Percentiles rank a stretch among this genome's conserved stretches.
Conservation (phyloP, 2,329 filamentous ascomycete species). For the Neonectria coccinea region DNA sequence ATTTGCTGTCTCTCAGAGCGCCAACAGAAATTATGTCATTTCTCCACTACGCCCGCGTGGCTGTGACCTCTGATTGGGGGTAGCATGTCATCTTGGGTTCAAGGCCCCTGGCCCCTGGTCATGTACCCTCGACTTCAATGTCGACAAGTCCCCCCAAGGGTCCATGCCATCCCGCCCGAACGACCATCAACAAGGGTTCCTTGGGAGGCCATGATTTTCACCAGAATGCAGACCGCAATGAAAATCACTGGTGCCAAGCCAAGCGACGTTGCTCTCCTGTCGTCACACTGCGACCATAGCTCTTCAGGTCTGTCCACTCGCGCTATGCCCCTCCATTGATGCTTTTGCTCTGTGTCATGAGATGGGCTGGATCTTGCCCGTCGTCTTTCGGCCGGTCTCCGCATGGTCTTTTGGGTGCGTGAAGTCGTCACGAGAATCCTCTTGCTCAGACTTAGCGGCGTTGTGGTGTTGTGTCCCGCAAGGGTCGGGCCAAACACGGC, state of each 20-base stretch:
- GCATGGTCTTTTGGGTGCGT: conserved; percentile 28
- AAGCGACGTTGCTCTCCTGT: conserved; percentile 23
- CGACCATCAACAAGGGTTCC: conserved; percentile 37
- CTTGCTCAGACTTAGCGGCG: conserved; percentile 24
- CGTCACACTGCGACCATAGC: conserved; percentile 31
- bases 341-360: conserved; percentile 20
- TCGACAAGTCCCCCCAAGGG: conserved; percentile 18
- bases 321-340: conserved; percentile 14
- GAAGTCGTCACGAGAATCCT: conserved; percentile 30
- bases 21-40: conserved; percentile 45
- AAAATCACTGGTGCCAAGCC: conserved; percentile 38
- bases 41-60: conserved; percentile 39
- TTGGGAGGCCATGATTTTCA: conserved; percentile 42
- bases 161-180: conserved; percentile 40
- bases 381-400: conserved; percentile 24
- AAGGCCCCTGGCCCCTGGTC: conserved; percentile 40
- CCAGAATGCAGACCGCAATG: conserved; percentile 22
- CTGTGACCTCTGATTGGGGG: conserved; percentile 42
- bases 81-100: conserved; percentile 49
- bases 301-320: conserved; percentile 16
- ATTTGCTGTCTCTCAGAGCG: conserved; percentile 27
- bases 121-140: conserved; percentile 20
- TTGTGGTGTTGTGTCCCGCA: conserved; percentile 39
- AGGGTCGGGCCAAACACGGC: conserved; percentile 33
- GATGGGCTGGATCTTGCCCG: conserved; percentile 13